phyloP scores from a whole-genome alignment of 352 stramenopile genomes.

The Globisporangium cederbergense region DNA sequence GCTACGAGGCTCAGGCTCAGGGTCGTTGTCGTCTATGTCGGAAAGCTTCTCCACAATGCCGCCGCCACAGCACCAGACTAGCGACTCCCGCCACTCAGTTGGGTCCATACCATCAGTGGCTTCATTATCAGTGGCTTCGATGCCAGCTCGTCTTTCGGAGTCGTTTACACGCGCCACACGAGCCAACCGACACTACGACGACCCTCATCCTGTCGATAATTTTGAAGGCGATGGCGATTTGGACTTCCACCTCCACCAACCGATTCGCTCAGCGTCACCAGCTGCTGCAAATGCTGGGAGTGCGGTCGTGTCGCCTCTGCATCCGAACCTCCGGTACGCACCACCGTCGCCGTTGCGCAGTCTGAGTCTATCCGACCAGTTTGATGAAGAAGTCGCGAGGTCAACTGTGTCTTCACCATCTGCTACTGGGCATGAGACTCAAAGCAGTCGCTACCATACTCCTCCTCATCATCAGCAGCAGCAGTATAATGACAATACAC shows the following conservation, averaged over 20 bases:
- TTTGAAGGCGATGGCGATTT: not conserved
- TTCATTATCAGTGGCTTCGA: not conserved
- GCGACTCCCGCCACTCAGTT: not conserved
- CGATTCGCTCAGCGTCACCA: constrained; percentile 3
- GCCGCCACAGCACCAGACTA: not conserved
- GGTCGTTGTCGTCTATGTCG: not conserved
- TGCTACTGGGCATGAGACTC: not conserved
- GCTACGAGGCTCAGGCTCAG: not conserved
- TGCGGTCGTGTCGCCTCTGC: constrained; percentile 2
- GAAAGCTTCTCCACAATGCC: not conserved
- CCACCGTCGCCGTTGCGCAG: not conserved
- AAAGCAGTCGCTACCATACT: not conserved
- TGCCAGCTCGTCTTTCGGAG: not conserved
- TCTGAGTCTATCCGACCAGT: constrained; percentile 1
- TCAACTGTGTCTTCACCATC: not conserved
- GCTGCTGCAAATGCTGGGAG: not conserved
- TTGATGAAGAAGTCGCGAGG: constrained; percentile 1
- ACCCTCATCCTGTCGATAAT: not conserved
- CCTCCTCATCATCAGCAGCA: not conserved
- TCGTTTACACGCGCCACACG: not conserved
- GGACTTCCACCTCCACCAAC: constrained; percentile 9
- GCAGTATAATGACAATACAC: not conserved
- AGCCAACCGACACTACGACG: not conserved
- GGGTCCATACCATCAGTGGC: not conserved
- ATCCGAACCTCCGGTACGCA: constrained; percentile 9